Base-by-base conservation (phyloP, 805 yeast genomes). In the Metschnikowia continentalis region DNA sequence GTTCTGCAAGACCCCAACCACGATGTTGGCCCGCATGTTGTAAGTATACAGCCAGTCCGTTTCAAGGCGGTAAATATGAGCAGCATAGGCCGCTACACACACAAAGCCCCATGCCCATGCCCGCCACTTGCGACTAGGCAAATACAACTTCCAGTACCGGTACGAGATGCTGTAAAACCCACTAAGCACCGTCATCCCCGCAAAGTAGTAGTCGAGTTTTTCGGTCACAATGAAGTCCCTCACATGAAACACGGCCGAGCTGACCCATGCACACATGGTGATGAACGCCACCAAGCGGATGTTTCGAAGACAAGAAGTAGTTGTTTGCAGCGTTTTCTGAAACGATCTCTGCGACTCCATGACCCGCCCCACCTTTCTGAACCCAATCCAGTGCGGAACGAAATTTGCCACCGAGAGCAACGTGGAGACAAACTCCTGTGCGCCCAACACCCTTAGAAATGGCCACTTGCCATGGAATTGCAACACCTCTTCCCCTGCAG, bases 401-500 rank as follows among this genome's bases (percentile, higher is more conserved):
- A 71, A 61, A 56, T 74, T 74, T 5, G 75, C 76, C 13, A 71
- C n/a, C n/a, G 96, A 87, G 66, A 94, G 92, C 1, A 90, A 19
- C 1, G 87, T 83, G 13, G 95, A 85, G 22, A 84, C 88, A 0
- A 90, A 70, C 64, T 94, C 99, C 66, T 94, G 99, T 11, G 86
- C 72, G 0, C 96, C 96, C n/a, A 77, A 68, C 0, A 87, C 62
- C 46, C 99, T 76, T 15, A 74, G 54, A 61, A 94, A 94, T 2
- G 98, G 98, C 99, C 99, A 94, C 70, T 94, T 94, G 0, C 99
- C 99, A 67, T 94, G 97, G 69, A 89, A 94, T 66, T 94, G 99
- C 38, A 77, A 77, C 0, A 89, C 71, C 50, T 82, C 84, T 52
- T 78, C 75, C n/a, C 76, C 74, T 2, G 68, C 56, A 0, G 51